Percentiles rank a stretch among this genome's conserved stretches.
Evolutionary conservation across 1,284 basidiomycete genomes (phyloP).

Genomic region (Taiwanofungus camphoratus): DNA sequence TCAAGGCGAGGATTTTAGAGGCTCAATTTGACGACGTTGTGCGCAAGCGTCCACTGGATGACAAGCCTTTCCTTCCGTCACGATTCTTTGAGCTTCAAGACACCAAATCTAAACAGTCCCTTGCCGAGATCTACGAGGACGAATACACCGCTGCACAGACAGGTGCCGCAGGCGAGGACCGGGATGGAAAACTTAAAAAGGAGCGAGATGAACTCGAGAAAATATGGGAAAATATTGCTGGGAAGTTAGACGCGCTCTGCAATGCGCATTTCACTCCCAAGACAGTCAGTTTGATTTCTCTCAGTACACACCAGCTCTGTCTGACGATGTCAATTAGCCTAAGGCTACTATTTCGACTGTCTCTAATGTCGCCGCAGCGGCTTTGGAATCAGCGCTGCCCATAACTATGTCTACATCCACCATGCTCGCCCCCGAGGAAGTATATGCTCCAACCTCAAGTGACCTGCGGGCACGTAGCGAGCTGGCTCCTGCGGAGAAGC

Average conservation of each 20-base stretch:
- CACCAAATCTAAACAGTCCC: constrained; percentile 79
- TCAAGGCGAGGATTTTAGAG: constrained; percentile 88
- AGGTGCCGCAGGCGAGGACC: constrained; percentile 62
- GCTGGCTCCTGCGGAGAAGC: constrained; percentile 84
- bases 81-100: constrained; percentile 88
- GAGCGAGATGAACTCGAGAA: constrained; percentile 86
- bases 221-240: constrained; percentile 82
- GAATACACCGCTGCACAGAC: constrained; percentile 72
- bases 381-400: constrained; percentile 88
- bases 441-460: constrained; percentile 59
- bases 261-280: constrained; percentile 97
- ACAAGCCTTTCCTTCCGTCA: constrained; percentile 88
- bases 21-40: constrained; percentile 89
- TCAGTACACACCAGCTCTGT: not conserved
- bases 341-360: constrained; percentile 87
- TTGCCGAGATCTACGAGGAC: constrained; percentile 96
- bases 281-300: constrained; percentile 48
- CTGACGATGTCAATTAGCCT: constrained; percentile 49
- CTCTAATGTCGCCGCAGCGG: constrained; percentile 80
- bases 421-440: constrained; percentile 92
- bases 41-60: constrained; percentile 71
- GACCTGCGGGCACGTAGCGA: constrained; percentile 68
- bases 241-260: constrained; percentile 89
- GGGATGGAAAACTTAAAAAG: constrained; percentile 84
- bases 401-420: constrained; percentile 70